Conservation (phyloP, 805 yeast species). For the Wickerhamomyces bovis region DNA sequence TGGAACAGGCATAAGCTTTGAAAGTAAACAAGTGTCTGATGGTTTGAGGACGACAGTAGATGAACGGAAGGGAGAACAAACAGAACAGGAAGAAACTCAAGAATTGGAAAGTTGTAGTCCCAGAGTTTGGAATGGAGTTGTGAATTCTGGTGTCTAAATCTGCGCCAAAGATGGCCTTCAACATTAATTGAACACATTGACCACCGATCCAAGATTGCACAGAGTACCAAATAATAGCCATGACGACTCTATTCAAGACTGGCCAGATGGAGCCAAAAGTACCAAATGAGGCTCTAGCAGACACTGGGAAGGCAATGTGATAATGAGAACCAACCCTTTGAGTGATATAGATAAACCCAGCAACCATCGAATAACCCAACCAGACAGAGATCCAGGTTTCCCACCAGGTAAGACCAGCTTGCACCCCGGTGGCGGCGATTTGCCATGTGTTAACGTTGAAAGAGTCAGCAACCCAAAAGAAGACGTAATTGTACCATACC, state of each 20-base stretch:
- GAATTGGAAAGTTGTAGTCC: slow-evolving; percentile 67
- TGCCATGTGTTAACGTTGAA: slow-evolving; percentile 89
- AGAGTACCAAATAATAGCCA: slow-evolving; percentile 85
- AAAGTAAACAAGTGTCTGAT: slow-evolving; percentile 80
- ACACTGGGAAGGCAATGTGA: slow-evolving; percentile 81
- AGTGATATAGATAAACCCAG: slow-evolving; percentile 59
- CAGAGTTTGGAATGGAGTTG: slow-evolving; percentile 51
- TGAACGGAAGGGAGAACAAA: slow-evolving; percentile 71
- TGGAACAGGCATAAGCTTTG: slow-evolving; percentile 72
- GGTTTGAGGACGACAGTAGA: slow-evolving; percentile 76
- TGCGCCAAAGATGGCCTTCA: slow-evolving; percentile 68
- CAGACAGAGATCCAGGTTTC: slow-evolving; percentile 85
- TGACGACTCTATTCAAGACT: slow-evolving; percentile 77
- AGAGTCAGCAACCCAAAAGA: slow-evolving; percentile 86
- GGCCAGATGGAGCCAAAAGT: slow-evolving; percentile 87
- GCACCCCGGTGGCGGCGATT: slow-evolving; percentile 81
- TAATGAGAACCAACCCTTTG: slow-evolving; percentile 78
- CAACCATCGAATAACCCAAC: slow-evolving; percentile 73
- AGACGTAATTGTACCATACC: slow-evolving; percentile 77
- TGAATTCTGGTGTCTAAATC: slow-evolving; percentile 57
- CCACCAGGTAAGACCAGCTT: slow-evolving; percentile 83
- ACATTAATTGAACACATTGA: slow-evolving; percentile 72
- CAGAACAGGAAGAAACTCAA: slow-evolving; percentile 78
- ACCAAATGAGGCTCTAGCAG: slow-evolving; percentile 79
- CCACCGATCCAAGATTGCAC: slow-evolving; percentile 86